Percentiles rank a stretch among this genome's conserved stretches.
Conservation (phyloP, 768 basidiomycete genomes). For the Rhizopogon vinicolor region DNA sequence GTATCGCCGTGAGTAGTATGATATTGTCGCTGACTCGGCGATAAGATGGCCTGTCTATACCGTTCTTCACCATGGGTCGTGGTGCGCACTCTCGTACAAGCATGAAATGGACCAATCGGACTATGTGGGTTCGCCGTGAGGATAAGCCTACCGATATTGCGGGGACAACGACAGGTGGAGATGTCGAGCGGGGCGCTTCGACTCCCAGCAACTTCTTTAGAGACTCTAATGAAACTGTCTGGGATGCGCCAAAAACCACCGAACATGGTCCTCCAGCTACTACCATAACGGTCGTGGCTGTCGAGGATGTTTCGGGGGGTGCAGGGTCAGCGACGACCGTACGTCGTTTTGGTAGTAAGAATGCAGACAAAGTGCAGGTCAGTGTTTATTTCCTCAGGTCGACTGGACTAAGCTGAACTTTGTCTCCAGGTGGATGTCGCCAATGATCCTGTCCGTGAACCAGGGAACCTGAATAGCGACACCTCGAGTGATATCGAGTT, state of each 20-base stretch:
- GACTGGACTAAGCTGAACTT: not conserved
- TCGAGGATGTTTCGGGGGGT: not conserved
- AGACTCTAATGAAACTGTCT: not conserved
- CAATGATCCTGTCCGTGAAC: not conserved
- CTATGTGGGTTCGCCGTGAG: slow-evolving; percentile 28
- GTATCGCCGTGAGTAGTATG: slow-evolving; percentile 19
- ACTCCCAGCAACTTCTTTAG: not conserved
- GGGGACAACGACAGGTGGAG: not conserved
- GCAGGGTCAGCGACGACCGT: not conserved
- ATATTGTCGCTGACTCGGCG: not conserved
- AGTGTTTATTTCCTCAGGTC: slow-evolving; percentile 4
- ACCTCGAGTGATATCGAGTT: not conserved
- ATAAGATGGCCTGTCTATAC: slow-evolving; percentile 65
- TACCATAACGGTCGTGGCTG: not conserved
- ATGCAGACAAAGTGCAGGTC: slow-evolving; percentile 12
- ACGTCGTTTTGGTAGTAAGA: not conserved
- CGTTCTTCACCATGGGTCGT: slow-evolving; percentile 55
- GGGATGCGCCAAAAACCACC: not conserved
- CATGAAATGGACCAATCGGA: slow-evolving; percentile 43
- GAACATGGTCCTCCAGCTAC: not conserved
- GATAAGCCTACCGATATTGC: not conserved
- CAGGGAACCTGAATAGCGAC: not conserved
- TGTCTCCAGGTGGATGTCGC: slow-evolving; percentile 8
- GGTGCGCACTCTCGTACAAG: slow-evolving; percentile 41
- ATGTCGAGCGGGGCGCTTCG: slow-evolving; percentile 18